Conservation (phyloP, 2,329 filamentous ascomycete species). For the Trichothecium roseum region DNA sequence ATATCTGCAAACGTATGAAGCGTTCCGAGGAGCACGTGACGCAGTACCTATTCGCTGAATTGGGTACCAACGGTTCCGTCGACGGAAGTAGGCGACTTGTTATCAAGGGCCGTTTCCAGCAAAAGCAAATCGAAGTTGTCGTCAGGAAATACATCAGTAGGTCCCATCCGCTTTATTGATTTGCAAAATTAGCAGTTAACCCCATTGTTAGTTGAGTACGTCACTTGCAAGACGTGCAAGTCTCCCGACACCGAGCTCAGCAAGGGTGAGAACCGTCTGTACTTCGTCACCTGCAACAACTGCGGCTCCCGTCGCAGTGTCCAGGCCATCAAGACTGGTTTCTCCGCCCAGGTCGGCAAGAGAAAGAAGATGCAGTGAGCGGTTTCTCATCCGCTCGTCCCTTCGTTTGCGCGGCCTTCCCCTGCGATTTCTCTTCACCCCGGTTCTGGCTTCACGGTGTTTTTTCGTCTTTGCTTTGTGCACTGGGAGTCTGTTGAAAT, state of each 20-base stretch:
- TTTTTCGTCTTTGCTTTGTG: too few relatives aligned
- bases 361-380: slow-evolving; percentile 84
- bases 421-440: too few relatives aligned
- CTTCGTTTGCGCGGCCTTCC: neutral
- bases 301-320: slow-evolving; percentile 78
- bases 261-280: slow-evolving; percentile 98
- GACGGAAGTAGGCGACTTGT: slow-evolving; percentile 88
- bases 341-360: slow-evolving; percentile 99
- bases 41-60: slow-evolving; percentile 90
- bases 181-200: too few relatives aligned
- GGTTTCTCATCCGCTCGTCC: neutral
- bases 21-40: slow-evolving; percentile 95
- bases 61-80: slow-evolving; percentile 93
- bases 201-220: slow-evolving; percentile 65
- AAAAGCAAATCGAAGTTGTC: slow-evolving; percentile 98
- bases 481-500: too few relatives aligned
- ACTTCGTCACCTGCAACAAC: slow-evolving; percentile 93
- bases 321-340: slow-evolving; percentile 99
- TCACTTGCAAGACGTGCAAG: slow-evolving; percentile 97
- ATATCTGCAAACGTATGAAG: slow-evolving; percentile 99
- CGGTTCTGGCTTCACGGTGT: too few relatives aligned
- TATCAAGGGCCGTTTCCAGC: slow-evolving; percentile 99
- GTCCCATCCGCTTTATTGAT: too few relatives aligned
- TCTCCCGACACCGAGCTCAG: slow-evolving; percentile 90
- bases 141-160: slow-evolving; percentile 87